Base-by-base conservation (phyloP, 2,329 filamentous ascomycete genomes). In the Diaporthe eres region DNA sequence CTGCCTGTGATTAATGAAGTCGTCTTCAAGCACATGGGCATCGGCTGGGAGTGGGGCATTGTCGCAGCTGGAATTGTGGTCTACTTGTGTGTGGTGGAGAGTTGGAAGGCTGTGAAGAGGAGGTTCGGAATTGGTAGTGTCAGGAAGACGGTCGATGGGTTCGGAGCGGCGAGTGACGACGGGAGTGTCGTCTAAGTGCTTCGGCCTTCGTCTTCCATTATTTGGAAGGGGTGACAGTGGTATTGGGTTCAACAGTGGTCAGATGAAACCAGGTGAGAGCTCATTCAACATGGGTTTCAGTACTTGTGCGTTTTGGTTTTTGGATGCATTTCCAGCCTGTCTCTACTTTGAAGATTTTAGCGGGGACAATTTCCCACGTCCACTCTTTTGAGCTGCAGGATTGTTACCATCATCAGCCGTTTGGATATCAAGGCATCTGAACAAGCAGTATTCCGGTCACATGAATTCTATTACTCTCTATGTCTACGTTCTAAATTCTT, bases 41-140 rank as follows among this genome's bases (percentile, higher is more conserved):
- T 95, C 74, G 87, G 85, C 2, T 94, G 92, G 92, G 93, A 95
- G 80, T 95, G 93, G 93, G 92, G 89, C 1, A 86, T 95, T 2
- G 92, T 95, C 0, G 86, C 89, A 61, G 87, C 90, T 25, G 89
- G 87, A 47, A 87, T 92, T 0, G 82, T 89, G 2, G 81, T 90
- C 12, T 95, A 94, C 82, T 85, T 94, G 67, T 83, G 83, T 0
- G 88, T 93, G 12, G 87, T 94, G 3, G 93, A 95, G 84, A 79
- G 80, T 0, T 95, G 93, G 92, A 95, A 95, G 85, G 92, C 89
- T 73, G 84, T 85, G 19, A 95, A 95, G 87, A 49, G 71, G 7
- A 49, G 60, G 19, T 74, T 65, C 1, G 44, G 44, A 19, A 51
- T 74, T 22, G 71, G 71, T 1, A 37, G 47, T 12, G 71, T 63